Conservation (phyloP, 164 flowering plant species). For the Stephania cephalantha region DNA sequence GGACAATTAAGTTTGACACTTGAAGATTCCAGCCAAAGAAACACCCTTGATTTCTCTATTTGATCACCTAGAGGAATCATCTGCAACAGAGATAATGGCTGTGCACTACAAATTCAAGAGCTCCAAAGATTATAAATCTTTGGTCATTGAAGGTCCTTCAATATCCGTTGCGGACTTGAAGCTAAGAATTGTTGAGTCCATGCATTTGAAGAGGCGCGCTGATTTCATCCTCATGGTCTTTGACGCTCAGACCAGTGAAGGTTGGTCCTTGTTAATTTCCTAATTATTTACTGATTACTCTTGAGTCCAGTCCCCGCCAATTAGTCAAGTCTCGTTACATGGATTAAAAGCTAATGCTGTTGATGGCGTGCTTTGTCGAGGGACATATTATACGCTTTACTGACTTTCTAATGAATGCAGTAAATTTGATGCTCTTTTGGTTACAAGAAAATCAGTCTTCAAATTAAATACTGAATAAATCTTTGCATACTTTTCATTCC, state of each 20-base stretch:
- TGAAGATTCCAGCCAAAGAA: too few species aligned
- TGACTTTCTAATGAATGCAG: constrained; percentile 2
- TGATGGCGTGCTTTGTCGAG: background rate
- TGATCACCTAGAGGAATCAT: too few species aligned
- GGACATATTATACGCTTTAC: background rate
- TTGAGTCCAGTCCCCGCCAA: too few species aligned
- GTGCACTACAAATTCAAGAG: constrained; percentile 98
- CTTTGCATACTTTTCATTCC: background rate
- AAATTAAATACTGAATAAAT: too few species aligned
- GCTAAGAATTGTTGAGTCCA: constrained; percentile 95
- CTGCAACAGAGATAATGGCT: constrained; percentile 47
- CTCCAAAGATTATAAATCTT: constrained; percentile 93
- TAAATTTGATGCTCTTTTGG: background rate
- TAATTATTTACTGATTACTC: constrained; percentile 9
- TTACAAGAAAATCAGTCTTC: too few species aligned
- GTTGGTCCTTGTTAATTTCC: constrained; percentile 46
- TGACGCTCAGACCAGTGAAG: constrained; percentile 96
- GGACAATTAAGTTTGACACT: too few species aligned
- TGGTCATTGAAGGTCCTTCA: constrained; percentile 84
- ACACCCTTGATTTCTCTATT: too few species aligned
- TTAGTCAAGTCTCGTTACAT: too few species aligned
- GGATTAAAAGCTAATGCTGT: background rate
- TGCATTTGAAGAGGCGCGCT: constrained; percentile 95
- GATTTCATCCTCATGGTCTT: constrained; percentile 93
- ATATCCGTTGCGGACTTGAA: constrained; percentile 82